A percentile compares a stretch with the other conserved stretches of the same genome.
Evolutionary conservation across 2,329 filamentous ascomycete genomes (phyloP).

Genomic region (Pseudohalonectria lignicola): DNA sequence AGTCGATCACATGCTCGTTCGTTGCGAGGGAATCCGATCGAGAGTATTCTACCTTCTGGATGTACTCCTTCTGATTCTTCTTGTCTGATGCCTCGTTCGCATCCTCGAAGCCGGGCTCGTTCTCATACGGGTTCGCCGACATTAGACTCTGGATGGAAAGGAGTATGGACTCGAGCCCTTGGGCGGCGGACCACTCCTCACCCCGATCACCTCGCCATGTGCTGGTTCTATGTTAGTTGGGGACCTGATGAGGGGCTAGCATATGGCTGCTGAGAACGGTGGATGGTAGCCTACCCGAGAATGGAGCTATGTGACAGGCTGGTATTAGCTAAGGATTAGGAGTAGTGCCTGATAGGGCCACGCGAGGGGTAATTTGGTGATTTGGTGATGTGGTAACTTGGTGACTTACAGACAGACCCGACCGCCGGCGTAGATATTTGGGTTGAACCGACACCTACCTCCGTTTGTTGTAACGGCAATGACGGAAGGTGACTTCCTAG

Average conservation of each 20-base stretch:
- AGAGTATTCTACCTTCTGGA: conserved; percentile 53
- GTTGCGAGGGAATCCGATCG: too few relatives aligned
- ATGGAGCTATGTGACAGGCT: conserved; percentile 53
- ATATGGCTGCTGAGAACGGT: conserved; percentile 7
- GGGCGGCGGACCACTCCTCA: conserved; percentile 93
- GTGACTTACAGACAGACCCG: conserved; percentile 78
- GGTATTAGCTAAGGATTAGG: conserved; percentile 7
- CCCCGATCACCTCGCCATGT: conserved; percentile 88
- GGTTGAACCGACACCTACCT: conserved; percentile 86
- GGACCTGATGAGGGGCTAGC: conserved; percentile 3
- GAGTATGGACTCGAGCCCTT: conserved; percentile 87
- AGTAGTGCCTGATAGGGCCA: not conserved
- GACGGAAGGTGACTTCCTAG: conserved; percentile 51
- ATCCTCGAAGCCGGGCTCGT: conserved; percentile 88
- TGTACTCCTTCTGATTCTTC: conserved; percentile 63
- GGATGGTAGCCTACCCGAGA: conserved; percentile 50
- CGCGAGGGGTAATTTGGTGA: not conserved
- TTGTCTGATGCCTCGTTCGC: conserved; percentile 58
- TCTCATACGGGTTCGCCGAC: conserved; percentile 88
- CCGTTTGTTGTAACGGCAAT: conserved; percentile 74
- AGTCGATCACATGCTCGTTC: too few relatives aligned
- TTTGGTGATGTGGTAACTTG: too few relatives aligned
- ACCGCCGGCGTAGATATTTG: conserved; percentile 86
- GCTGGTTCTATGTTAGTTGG: conserved; percentile 33
- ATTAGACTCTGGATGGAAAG: conserved; percentile 95